Percentiles rank a stretch among this genome's conserved stretches.
These are phyloP conservation scores for Vitis vinifera DNA, from an alignment of 164 flowering plant species.

Conservation along the genomic window ASM3070453v1 NC_081819.1:19220501-19221000, in stretches of 20 bases:
- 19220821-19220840: neutral
- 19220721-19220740: conserved; percentile 85
- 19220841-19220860: too few species aligned
- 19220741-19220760: conserved; percentile 87
- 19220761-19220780: conserved; percentile 3
- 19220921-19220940: too few species aligned
- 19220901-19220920: too few species aligned
- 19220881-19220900: too few species aligned
- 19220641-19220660: too few species aligned
- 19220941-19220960: too few species aligned
- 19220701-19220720: conserved; percentile 58
- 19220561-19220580: conserved; percentile 81
- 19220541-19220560: conserved; percentile 99
- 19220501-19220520: conserved; percentile 63
- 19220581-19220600: neutral
- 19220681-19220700: neutral
- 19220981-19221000: too few species aligned
- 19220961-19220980: too few species aligned
- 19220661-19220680: too few species aligned
- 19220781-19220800: neutral
- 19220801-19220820: neutral
- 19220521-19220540: conserved; percentile 92
- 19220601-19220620: too few species aligned
- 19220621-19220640: too few species aligned
- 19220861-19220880: too few species aligned